These are phyloP conservation scores for Pterulicium gracile DNA, from an alignment of 1,284 basidiomycete species.

Conservation along the genomic window DNA sequence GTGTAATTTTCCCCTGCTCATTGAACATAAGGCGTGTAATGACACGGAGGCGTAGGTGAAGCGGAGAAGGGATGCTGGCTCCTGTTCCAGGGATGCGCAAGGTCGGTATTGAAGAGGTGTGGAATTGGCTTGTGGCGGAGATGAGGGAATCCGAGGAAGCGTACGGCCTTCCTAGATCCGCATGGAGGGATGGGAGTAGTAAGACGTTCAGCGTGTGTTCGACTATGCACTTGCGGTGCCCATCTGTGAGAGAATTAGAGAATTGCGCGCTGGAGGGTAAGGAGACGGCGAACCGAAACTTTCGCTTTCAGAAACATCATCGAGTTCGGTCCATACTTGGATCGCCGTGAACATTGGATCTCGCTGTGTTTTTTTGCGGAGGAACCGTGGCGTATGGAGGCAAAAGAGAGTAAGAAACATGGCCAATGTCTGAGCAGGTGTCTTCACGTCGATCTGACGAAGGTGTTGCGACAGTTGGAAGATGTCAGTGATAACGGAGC, in stretches of 20 bases:
- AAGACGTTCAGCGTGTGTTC: slow-evolving; percentile 56
- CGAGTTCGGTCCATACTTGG: slow-evolving; percentile 61
- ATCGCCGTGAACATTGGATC: slow-evolving; percentile 45
- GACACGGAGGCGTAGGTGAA: slow-evolving; percentile 59
- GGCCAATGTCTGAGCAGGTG: slow-evolving; percentile 43
- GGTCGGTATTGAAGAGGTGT: slow-evolving; percentile 24
- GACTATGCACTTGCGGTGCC: slow-evolving; percentile 56
- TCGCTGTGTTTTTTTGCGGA: slow-evolving; percentile 19
- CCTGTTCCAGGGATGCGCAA: slow-evolving; percentile 42
- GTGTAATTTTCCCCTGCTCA: slow-evolving; percentile 60
- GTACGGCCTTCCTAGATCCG: slow-evolving; percentile 20
- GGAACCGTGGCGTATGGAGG: slow-evolving; percentile 23
- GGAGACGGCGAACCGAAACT: slow-evolving; percentile 3
- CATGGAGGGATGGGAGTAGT: slow-evolving; percentile 41
- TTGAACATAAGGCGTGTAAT: slow-evolving; percentile 64
- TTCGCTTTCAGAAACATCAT: slow-evolving; percentile 58
- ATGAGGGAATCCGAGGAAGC: slow-evolving; percentile 15
- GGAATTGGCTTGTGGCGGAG: slow-evolving; percentile 13
- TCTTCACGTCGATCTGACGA: slow-evolving; percentile 41
- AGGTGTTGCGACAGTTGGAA: slow-evolving; percentile 46
- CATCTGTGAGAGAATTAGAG: slow-evolving; percentile 33
- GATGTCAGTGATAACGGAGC: slow-evolving; percentile 58
- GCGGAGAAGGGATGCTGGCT: slow-evolving; percentile 48
- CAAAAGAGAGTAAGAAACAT: slow-evolving; percentile 46
- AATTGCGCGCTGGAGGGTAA: neutral